Evolutionary conservation across 2,329 filamentous ascomycete genomes (phyloP).

Genomic region (Thelonectria olida): DNA sequence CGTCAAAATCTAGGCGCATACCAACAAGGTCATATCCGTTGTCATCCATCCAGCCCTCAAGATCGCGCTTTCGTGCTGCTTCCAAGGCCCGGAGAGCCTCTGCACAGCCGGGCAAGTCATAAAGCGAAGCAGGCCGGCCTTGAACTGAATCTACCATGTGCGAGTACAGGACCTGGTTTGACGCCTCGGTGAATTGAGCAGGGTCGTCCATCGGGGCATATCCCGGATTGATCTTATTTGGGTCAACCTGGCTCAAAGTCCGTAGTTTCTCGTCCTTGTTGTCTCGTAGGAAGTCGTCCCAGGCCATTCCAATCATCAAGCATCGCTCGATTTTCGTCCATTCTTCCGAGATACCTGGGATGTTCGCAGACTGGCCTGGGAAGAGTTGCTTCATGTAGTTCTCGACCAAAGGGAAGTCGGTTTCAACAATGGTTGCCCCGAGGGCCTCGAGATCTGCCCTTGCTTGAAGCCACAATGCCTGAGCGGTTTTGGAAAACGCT

Average conservation of each 20-base stretch:
- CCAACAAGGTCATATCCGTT: background rate
- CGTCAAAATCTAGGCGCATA: background rate
- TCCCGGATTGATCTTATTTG: conserved; percentile 5
- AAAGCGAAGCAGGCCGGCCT: background rate
- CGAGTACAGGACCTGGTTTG: conserved; percentile 19
- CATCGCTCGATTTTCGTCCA: conserved; percentile 21
- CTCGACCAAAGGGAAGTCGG: conserved; percentile 34
- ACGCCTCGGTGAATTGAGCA: background rate
- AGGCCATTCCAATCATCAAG: conserved; percentile 20
- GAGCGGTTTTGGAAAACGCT: conserved; percentile 28
- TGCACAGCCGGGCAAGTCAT: conserved; percentile 14
- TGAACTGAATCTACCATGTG: conserved; percentile 17
- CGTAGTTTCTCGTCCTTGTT: background rate
- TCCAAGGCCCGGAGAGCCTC: conserved; percentile 50
- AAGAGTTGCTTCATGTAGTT: conserved; percentile 25
- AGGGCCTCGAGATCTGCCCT: conserved; percentile 47
- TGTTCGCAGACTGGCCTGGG: conserved; percentile 16
- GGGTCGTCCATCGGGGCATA: conserved; percentile 19
- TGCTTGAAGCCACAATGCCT: conserved; percentile 44
- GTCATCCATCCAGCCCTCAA: conserved; percentile 51
- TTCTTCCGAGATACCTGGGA: conserved; percentile 10
- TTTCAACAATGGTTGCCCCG: conserved; percentile 53
- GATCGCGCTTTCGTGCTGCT: conserved; percentile 55
- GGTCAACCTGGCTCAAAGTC: background rate
- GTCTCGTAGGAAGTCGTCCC: conserved; percentile 10